These are phyloP conservation scores for Colletotrichum spinosum DNA, from an alignment of 2,329 filamentous ascomycete species.

Conservation along the genomic window DNA sequence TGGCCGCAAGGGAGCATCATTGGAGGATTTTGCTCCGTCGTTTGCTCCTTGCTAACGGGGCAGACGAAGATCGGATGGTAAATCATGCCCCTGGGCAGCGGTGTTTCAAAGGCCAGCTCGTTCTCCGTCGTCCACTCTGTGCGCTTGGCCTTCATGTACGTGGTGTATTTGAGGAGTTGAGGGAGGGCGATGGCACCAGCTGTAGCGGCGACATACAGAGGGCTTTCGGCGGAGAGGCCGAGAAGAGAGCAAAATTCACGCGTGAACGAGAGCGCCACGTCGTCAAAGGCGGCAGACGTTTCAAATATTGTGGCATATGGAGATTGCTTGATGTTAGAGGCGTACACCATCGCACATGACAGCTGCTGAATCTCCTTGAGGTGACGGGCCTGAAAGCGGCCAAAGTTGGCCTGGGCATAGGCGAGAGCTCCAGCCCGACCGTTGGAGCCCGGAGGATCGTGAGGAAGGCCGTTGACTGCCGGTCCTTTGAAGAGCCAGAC, in stretches of 20 bases:
- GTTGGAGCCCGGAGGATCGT: slow-evolving; percentile 56
- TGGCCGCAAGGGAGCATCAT: slow-evolving; percentile 98
- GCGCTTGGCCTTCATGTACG: slow-evolving; percentile 87
- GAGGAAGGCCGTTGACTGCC: slow-evolving; percentile 64
- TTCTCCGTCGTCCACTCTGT: slow-evolving; percentile 95
- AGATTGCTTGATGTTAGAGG: slow-evolving; percentile 77
- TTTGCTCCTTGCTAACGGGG: slow-evolving; percentile 96
- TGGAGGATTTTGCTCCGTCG: slow-evolving; percentile 90
- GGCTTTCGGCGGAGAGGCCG: slow-evolving; percentile 89
- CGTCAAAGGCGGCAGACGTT: slow-evolving; percentile 80
- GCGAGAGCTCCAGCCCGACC: slow-evolving; percentile 74
- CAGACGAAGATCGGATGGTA: slow-evolving; percentile 99
- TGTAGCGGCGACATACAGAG: slow-evolving; percentile 91
- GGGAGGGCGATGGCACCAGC: slow-evolving; percentile 93
- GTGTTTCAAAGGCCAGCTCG: slow-evolving; percentile 85
- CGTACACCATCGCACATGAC: slow-evolving; percentile 83
- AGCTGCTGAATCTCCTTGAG: slow-evolving; percentile 84
- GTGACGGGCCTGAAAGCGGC: slow-evolving; percentile 79
- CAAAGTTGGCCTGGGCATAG: slow-evolving; percentile 83
- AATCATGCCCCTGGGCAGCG: slow-evolving; percentile 69
- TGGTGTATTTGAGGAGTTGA: slow-evolving; percentile 87
- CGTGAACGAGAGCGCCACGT: slow-evolving; percentile 88
- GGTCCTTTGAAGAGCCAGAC: slow-evolving; percentile 85
- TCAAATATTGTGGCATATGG: slow-evolving; percentile 86
- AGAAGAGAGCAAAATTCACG: slow-evolving; percentile 94